Conservation (phyloP, 2,329 filamentous ascomycete genomes). For the Fusarium sp. region DNA sequence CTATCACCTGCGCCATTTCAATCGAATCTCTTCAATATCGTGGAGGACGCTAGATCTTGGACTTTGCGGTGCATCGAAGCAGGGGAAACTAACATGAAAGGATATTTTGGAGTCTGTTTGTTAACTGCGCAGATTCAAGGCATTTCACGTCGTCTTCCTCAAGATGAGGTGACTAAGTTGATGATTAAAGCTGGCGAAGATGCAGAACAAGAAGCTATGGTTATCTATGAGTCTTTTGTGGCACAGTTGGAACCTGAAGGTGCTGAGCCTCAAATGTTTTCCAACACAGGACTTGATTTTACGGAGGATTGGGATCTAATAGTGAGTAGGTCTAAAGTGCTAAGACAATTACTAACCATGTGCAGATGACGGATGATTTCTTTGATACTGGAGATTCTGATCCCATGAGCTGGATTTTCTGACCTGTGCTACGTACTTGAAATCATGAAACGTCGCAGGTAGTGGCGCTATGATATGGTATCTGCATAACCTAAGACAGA, state of each 20-base stretch:
- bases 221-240: conserved; percentile 54
- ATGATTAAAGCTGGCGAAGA: conserved; percentile 58
- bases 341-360: not conserved
- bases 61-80: conserved; percentile 57
- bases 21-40: conserved; percentile 59
- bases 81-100: conserved; percentile 70
- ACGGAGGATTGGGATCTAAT: conserved; percentile 48
- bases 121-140: conserved; percentile 59
- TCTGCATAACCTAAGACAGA: too few relatives aligned
- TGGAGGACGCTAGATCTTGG: conserved; percentile 61
- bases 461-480: too few relatives aligned
- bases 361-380: conserved; percentile 28
- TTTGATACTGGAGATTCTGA: conserved; percentile 15
- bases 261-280: not conserved
- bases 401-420: conserved; percentile 29
- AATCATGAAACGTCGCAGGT: too few relatives aligned
- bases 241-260: conserved; percentile 25
- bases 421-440: not conserved
- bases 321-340: conserved; percentile 15
- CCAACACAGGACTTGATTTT: conserved; percentile 15
- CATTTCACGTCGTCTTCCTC: conserved; percentile 54
- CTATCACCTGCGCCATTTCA: conserved; percentile 54
- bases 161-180: conserved; percentile 52
- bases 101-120: conserved; percentile 59
- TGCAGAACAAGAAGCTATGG: conserved; percentile 52